These are phyloP conservation scores for Paspalum notatum DNA, from an alignment of 176 grass and related monocot genomes.

Conservation along the genomic window DNA sequence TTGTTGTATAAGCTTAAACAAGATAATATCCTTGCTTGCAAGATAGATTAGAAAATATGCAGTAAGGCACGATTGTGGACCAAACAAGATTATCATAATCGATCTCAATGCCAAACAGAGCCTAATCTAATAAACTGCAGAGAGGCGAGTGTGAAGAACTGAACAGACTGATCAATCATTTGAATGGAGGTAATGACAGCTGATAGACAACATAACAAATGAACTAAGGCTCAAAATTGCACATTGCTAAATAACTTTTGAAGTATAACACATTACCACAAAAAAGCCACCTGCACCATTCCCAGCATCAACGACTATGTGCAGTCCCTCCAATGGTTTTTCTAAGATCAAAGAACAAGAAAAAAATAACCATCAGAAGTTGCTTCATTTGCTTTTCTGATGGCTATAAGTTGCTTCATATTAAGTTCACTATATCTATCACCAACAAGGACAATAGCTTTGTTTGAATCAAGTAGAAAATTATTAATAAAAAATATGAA, in stretches of 20 bases:
- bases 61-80: neutral
- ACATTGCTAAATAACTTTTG: neutral
- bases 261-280: constrained; percentile 70
- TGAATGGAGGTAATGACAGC: neutral
- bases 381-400: neutral
- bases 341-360: constrained; percentile 51
- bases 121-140: neutral
- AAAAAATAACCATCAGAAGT: constrained; percentile 26
- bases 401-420: neutral
- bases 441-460: neutral
- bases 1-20: constrained; percentile 1
- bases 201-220: constrained; percentile 12
- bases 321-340: constrained; percentile 86
- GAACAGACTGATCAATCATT: constrained; percentile 5
- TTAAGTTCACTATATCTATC: neutral
- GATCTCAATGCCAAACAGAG: neutral
- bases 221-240: neutral
- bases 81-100: neutral
- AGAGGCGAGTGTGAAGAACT: neutral
- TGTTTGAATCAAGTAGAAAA: neutral
- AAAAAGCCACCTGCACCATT: constrained; percentile 98
- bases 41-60: neutral
- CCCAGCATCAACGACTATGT: constrained; percentile 93
- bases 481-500: constrained; percentile 1
- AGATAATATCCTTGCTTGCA: neutral